A percentile compares a stretch with the other conserved stretches of the same genome.
phyloP scores from a whole-genome alignment of 306 rosid genomes.

The Gastrolobium bilobum region DNA sequence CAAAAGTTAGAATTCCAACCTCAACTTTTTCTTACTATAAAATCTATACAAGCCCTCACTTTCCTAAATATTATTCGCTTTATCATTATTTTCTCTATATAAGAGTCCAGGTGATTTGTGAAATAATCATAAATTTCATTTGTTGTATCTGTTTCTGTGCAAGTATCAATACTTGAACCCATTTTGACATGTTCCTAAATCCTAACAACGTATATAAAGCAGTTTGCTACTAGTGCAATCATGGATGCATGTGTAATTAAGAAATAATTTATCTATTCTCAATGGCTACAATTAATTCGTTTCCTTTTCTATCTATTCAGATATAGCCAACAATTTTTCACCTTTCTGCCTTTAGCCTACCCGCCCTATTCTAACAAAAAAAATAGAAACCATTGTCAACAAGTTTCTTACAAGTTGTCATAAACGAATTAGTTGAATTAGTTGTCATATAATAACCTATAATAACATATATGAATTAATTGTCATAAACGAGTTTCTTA shows the following conservation, averaged over 20 bases:
- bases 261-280: conserved; percentile 31
- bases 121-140: conserved; percentile 32
- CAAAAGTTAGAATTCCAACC: not conserved
- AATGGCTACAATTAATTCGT: conserved; percentile 34
- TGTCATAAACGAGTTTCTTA: too few species aligned
- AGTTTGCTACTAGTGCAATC: conserved; percentile 2
- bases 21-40: conserved; percentile 30
- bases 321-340: too few species aligned
- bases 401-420: too few species aligned
- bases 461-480: too few species aligned
- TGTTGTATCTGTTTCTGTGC: conserved; percentile 1
- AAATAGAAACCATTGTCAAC: too few species aligned
- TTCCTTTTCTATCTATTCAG: conserved; percentile 36
- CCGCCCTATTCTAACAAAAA: too few species aligned
- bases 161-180: conserved; percentile 25
- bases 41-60: not conserved
- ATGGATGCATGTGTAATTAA: conserved; percentile 14
- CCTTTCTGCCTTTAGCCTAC: too few species aligned
- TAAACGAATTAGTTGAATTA: too few species aligned
- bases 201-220: conserved; percentile 8
- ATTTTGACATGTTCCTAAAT: conserved; percentile 19
- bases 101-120: conserved; percentile 13
- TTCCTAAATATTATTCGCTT: conserved; percentile 24
- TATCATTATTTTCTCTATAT: conserved; percentile 29
- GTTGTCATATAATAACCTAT: too few species aligned